Percentiles rank a stretch among this genome's conserved stretches.
phyloP scores from a whole-genome alignment of 768 basidiomycete genomes.

The Cyclocybe cylindracea region DNA sequence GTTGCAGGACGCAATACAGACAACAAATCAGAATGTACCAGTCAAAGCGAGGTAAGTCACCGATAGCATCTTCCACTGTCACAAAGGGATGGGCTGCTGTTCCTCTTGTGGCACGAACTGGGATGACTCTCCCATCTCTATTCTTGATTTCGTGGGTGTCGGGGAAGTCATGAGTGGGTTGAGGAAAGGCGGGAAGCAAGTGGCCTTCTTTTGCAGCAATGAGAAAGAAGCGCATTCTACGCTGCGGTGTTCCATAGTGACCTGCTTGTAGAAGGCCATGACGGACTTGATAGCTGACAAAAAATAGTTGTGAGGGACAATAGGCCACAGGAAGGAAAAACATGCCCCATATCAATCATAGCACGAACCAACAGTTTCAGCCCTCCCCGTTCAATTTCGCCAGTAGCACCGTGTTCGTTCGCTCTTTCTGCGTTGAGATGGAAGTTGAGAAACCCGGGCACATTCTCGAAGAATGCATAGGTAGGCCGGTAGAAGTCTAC shows the following conservation, averaged over 20 bases:
- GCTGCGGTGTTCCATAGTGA: slow-evolving; percentile 59
- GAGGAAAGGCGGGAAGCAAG: slow-evolving; percentile 51
- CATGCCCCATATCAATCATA: slow-evolving; percentile 67
- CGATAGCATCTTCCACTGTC: slow-evolving; percentile 71
- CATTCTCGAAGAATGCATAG: slow-evolving; percentile 53
- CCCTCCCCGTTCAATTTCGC: slow-evolving; percentile 74
- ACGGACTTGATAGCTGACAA: slow-evolving; percentile 51
- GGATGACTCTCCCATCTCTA: slow-evolving; percentile 30
- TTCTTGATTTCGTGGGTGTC: slow-evolving; percentile 51
- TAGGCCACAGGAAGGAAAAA: not conserved
- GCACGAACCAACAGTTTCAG: slow-evolving; percentile 66
- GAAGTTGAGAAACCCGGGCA: slow-evolving; percentile 49
- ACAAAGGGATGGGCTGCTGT: slow-evolving; percentile 58
- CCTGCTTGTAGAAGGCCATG: slow-evolving; percentile 53
- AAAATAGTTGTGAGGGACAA: not conserved
- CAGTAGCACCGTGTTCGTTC: slow-evolving; percentile 46
- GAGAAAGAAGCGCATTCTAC: slow-evolving; percentile 53
- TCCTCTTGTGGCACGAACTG: slow-evolving; percentile 50
- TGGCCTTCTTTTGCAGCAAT: slow-evolving; percentile 44
- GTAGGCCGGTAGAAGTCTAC: slow-evolving; percentile 47
- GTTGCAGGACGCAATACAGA: not conserved
- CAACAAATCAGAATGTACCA: slow-evolving; percentile 46
- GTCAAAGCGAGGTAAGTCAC: slow-evolving; percentile 71
- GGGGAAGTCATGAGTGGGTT: slow-evolving; percentile 57
- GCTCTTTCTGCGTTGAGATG: slow-evolving; percentile 42